A percentile compares a stretch with the other conserved stretches of the same genome.
These are phyloP conservation scores for Monosporozyma siamensis DNA, from an alignment of 805 yeast genomes.

Conservation along the genomic window DNA sequence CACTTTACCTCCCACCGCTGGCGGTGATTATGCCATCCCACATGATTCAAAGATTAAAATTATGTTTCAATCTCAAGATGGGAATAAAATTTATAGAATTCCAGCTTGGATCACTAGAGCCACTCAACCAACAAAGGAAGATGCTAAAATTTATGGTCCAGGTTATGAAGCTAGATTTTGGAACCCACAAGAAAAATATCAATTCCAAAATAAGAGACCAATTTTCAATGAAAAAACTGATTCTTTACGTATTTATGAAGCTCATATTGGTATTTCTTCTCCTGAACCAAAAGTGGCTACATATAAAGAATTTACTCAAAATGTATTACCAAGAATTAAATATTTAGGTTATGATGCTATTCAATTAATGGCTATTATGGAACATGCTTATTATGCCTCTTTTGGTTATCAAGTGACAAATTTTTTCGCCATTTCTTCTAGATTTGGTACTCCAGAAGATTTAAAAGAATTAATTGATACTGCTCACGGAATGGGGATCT, in stretches of 20 bases:
- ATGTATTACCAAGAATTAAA: slow-evolving; percentile 75
- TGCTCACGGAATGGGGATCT: slow-evolving; percentile 81
- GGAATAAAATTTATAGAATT: slow-evolving; percentile 64
- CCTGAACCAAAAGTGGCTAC: slow-evolving; percentile 81
- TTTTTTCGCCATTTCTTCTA: slow-evolving; percentile 81
- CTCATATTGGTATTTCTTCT: slow-evolving; percentile 90
- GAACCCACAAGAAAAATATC: slow-evolving; percentile 63
- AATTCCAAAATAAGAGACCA: slow-evolving; percentile 61
- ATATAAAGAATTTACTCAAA: slow-evolving; percentile 73
- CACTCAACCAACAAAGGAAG: slow-evolving; percentile 56
- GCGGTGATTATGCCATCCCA: slow-evolving; percentile 48
- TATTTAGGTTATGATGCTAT: slow-evolving; percentile 85
- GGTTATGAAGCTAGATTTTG: slow-evolving; percentile 84
- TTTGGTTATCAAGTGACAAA: slow-evolving; percentile 96
- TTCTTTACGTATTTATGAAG: slow-evolving; percentile 77
- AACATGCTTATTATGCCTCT: slow-evolving; percentile 95
- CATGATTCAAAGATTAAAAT: slow-evolving; percentile 78
- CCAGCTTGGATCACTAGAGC: slow-evolving; percentile 89
- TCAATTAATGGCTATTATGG: slow-evolving; percentile 97
- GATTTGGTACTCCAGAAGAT: slow-evolving; percentile 94
- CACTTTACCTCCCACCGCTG: slow-evolving; percentile 41
- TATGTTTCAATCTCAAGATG: slow-evolving; percentile 52
- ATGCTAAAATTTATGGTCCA: slow-evolving; percentile 32
- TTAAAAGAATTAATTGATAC: slow-evolving; percentile 81
- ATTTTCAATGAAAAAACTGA: slow-evolving; percentile 33